Percentiles rank a stretch among this genome's conserved stretches.
phyloP scores from a whole-genome alignment of 495 filamentous ascomycete genomes.

The Penicillium manginii region DNA sequence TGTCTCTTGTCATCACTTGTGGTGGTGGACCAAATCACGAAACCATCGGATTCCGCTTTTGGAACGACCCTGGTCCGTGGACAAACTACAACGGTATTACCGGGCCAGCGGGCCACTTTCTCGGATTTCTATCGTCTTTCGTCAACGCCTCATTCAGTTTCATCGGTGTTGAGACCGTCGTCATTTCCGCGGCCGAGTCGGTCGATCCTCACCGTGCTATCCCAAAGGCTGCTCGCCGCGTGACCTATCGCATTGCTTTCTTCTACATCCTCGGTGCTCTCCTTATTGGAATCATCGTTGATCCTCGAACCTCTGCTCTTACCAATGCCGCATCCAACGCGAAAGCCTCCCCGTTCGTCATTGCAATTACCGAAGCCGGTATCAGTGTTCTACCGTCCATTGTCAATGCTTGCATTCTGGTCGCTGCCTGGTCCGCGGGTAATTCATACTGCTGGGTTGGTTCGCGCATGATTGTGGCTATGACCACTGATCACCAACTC shows the following conservation, averaged over 20 bases:
- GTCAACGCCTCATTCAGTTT: constrained; percentile 57
- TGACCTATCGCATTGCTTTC: constrained; percentile 83
- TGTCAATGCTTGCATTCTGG: constrained; percentile 77
- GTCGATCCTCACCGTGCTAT: constrained; percentile 77
- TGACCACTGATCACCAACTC: constrained; percentile 42
- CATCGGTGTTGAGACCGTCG: constrained; percentile 69
- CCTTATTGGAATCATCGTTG: constrained; percentile 57
- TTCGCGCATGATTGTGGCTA: constrained; percentile 42
- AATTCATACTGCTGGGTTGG: constrained; percentile 56
- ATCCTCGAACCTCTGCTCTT: constrained; percentile 51
- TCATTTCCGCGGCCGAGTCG: constrained; percentile 81
- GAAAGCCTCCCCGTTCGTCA: constrained; percentile 58
- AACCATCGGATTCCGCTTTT: constrained; percentile 71
- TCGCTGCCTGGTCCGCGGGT: constrained; percentile 67
- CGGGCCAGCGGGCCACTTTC: constrained; percentile 44
- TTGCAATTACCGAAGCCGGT: constrained; percentile 61
- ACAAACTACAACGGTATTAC: constrained; percentile 38
- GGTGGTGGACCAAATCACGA: constrained; percentile 66
- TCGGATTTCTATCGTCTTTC: constrained; percentile 49
- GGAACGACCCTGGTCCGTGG: constrained; percentile 55
- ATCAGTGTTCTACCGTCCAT: constrained; percentile 72
- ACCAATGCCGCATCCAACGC: constrained; percentile 52
- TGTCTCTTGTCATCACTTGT: constrained; percentile 69
- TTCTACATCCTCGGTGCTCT: constrained; percentile 71
- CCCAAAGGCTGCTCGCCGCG: constrained; percentile 78